Base-by-base conservation (phyloP, 139 green algal genomes). In the Micromonas pusilla region DNA sequence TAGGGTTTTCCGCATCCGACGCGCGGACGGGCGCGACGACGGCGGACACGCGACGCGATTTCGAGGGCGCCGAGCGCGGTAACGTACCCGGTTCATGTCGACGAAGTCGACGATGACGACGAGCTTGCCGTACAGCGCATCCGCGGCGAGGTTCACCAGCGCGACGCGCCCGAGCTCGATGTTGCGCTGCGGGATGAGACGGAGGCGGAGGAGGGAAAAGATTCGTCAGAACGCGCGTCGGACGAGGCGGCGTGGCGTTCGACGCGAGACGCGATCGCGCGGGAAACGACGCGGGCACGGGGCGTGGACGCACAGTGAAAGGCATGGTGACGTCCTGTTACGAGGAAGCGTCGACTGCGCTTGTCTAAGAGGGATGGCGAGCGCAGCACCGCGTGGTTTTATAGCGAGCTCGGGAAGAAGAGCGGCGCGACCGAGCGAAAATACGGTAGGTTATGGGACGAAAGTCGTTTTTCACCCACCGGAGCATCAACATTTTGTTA, bases 111-210 rank as follows among this genome's bases (percentile, higher is more conserved):
- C 86, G 77, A 97, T 93, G 53, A 92, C 86, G 26, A 95, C 84
- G 34, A 96, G 90, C 83, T 92, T 91, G 82, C 92, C 92, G 79
- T 89, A 92, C 1, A 38, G 36, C 25, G 52, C 36, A 28, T 96
- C 87, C 52, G 83, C 73, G 54, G 90, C 92, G 66, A 90, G 94
- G 88, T 95, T 97, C 62, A 97, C 78, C 66, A 99, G 81, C 77
- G 89, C 91, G 66, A 99, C 92, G 32, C 96, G 92, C 79, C 96
- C 96, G 77, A 99, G 92, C 86, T 98, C 93, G 30, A 98, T 90
- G 75, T 92, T 81, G 34, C 79, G 82, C 79, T 83, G 65, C 25
- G 26, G 28, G 26, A 23, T 25, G 3, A 26, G 19, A 39, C 26
- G 33, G 13, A 72, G 2, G 26, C 3, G 13, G 30, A 28, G 13